These are phyloP conservation scores for Candida taoyuanica DNA, from an alignment of 805 yeast genomes.

Conservation along the genomic window DNA sequence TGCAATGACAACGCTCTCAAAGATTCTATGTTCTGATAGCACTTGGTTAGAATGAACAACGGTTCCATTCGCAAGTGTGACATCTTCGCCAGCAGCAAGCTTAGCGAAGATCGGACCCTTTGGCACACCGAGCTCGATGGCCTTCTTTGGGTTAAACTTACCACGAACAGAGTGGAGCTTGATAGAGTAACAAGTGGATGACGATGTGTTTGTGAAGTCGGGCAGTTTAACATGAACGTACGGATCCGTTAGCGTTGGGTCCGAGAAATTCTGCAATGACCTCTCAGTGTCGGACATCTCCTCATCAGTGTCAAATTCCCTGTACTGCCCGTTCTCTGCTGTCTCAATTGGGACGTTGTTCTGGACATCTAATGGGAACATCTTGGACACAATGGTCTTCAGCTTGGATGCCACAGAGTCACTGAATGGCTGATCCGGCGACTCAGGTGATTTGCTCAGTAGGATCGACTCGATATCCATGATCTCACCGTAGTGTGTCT, in stretches of 20 bases:
- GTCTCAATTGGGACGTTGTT: conserved; percentile 34
- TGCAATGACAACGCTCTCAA: conserved; percentile 58
- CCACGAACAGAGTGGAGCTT: conserved; percentile 70
- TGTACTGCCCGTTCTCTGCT: conserved; percentile 12
- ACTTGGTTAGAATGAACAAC: conserved; percentile 67
- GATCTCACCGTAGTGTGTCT: conserved; percentile 30
- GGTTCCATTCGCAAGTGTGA: conserved; percentile 55
- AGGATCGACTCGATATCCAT: conserved; percentile 23
- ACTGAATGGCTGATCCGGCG: conserved; percentile 6
- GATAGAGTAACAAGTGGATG: conserved; percentile 63
- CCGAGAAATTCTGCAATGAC: conserved; percentile 20
- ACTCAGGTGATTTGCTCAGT: conserved; percentile 2
- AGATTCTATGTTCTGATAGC: conserved; percentile 52
- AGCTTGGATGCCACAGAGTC: conserved; percentile 7
- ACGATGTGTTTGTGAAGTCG: conserved; percentile 11
- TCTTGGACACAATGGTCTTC: conserved; percentile 36
- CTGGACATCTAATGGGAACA: conserved; percentile 52
- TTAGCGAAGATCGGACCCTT: conserved; percentile 54
- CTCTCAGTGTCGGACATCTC: not conserved
- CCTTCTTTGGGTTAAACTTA: conserved; percentile 61
- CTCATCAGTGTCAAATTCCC: conserved; percentile 8
- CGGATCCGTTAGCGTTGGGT: conserved; percentile 33
- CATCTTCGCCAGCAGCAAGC: conserved; percentile 55
- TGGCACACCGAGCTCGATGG: conserved; percentile 64
- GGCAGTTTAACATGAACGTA: conserved; percentile 35